These are phyloP conservation scores for Boletus vinaceobasis DNA, from an alignment of 768 basidiomycete genomes.

Conservation along the genomic window DNA sequence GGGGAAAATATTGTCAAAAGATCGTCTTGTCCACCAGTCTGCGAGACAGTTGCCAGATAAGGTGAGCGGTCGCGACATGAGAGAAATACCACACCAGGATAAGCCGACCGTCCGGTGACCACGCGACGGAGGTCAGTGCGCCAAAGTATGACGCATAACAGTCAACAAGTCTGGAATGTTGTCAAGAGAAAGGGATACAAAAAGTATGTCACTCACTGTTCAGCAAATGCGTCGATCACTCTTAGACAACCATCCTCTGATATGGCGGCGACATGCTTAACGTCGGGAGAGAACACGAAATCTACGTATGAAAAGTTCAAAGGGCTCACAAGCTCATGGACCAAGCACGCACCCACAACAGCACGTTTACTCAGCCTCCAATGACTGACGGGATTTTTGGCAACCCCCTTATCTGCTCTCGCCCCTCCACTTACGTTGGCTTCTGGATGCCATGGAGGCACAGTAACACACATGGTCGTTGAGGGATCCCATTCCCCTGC, in stretches of 20 bases:
- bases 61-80: not conserved
- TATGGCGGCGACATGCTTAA: slow-evolving; percentile 83
- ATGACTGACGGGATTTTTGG: slow-evolving; percentile 87
- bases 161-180: slow-evolving; percentile 69
- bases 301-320: slow-evolving; percentile 42
- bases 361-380: slow-evolving; percentile 75
- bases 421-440: slow-evolving; percentile 26
- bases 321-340: not conserved
- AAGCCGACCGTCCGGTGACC: slow-evolving; percentile 95
- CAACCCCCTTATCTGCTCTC: slow-evolving; percentile 61
- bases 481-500: slow-evolving; percentile 69
- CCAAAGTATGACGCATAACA: slow-evolving; percentile 96
- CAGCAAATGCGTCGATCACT: slow-evolving; percentile 83
- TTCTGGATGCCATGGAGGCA: slow-evolving; percentile 83
- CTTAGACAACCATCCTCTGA: slow-evolving; percentile 91
- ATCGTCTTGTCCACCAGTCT: slow-evolving; percentile 98
- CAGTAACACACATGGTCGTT: slow-evolving; percentile 73
- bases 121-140: slow-evolving; percentile 81
- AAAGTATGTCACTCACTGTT: slow-evolving; percentile 55
- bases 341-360: slow-evolving; percentile 59
- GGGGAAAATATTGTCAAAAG: slow-evolving; percentile 92
- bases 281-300: slow-evolving; percentile 92
- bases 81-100: slow-evolving; percentile 54
- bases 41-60: slow-evolving; percentile 5
- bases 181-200: slow-evolving; percentile 1